These are phyloP conservation scores for Mycena galopus DNA, from an alignment of 768 basidiomycete species.

Conservation along the genomic window DNA sequence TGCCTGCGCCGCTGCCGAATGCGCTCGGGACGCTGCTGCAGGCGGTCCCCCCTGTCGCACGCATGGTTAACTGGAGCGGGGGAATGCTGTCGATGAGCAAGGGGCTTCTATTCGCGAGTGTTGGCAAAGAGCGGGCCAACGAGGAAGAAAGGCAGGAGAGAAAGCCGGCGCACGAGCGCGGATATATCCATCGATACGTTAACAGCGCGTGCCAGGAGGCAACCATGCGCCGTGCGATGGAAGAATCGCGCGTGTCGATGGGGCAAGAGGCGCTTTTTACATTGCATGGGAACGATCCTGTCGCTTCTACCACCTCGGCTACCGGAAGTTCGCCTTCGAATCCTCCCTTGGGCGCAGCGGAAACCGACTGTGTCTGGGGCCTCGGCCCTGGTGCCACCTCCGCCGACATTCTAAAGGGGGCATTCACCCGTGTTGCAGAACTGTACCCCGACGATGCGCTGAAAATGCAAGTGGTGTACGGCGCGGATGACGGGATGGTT, in stretches of 20 bases:
- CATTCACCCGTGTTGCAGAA: conserved; percentile 22
- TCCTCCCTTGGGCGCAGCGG: not conserved
- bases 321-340: too few relatives aligned
- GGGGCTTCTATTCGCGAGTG: not conserved
- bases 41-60: conserved; percentile 18
- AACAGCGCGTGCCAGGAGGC: not conserved
- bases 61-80: conserved; percentile 22
- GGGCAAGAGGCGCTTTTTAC: conserved; percentile 35
- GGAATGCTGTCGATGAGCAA: conserved; percentile 19
- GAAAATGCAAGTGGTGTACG: conserved; percentile 27
- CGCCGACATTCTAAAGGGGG: conserved; percentile 11
- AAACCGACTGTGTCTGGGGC: conserved; percentile 25
- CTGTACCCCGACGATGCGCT: conserved; percentile 4
- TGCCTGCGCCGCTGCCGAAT: not conserved
- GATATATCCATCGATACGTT: conserved; percentile 26
- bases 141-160: not conserved
- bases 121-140: not conserved
- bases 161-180: conserved; percentile 22
- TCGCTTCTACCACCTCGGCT: not conserved
- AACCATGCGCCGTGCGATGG: conserved; percentile 12
- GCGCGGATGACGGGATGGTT: conserved; percentile 31
- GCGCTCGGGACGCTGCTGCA: conserved; percentile 27
- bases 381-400: conserved; percentile 23
- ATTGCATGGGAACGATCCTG: not conserved
- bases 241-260: conserved; percentile 24